Evolutionary conservation across 768 basidiomycete species (phyloP).

Genomic region (Amanita phalloides): DNA sequence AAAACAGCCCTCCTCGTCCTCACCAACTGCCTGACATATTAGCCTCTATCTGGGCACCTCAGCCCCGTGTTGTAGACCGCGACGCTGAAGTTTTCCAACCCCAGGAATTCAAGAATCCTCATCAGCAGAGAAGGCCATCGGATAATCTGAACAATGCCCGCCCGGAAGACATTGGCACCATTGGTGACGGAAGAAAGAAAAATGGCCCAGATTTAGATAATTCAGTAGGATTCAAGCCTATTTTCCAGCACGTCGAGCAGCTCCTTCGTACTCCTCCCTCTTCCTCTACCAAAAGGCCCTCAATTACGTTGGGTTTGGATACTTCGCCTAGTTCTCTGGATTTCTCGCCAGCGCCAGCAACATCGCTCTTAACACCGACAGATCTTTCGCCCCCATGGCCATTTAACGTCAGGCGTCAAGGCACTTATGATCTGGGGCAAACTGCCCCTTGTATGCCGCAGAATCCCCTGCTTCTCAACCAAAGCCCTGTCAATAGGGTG

Average conservation of each 20-base stretch:
- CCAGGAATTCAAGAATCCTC: slow-evolving; percentile 16
- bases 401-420: slow-evolving; percentile 45
- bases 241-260: slow-evolving; percentile 63
- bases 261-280: slow-evolving; percentile 66
- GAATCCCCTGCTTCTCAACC: slow-evolving; percentile 31
- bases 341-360: slow-evolving; percentile 61
- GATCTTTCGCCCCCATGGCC: slow-evolving; percentile 59
- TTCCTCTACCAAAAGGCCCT: slow-evolving; percentile 33
- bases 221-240: slow-evolving; percentile 26
- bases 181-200: slow-evolving; percentile 72
- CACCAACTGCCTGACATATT: slow-evolving; percentile 29
- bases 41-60: slow-evolving; percentile 77
- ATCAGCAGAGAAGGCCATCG: slow-evolving; percentile 37
- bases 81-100: slow-evolving; percentile 17
- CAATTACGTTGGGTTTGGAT: slow-evolving; percentile 32
- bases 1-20: slow-evolving; percentile 29
- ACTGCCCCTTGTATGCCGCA: slow-evolving; percentile 35
- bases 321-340: slow-evolving; percentile 49
- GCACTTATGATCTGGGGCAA: slow-evolving; percentile 38
- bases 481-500: slow-evolving; percentile 5
- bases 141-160: slow-evolving; percentile 21
- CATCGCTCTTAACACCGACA: slow-evolving; percentile 63
- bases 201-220: slow-evolving; percentile 46
- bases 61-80: slow-evolving; percentile 42
- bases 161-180: slow-evolving; percentile 51